phyloP scores from a whole-genome alignment of 345 rosid genomes.

The thale cress (Arabidopsis thaliana) region DNA sequence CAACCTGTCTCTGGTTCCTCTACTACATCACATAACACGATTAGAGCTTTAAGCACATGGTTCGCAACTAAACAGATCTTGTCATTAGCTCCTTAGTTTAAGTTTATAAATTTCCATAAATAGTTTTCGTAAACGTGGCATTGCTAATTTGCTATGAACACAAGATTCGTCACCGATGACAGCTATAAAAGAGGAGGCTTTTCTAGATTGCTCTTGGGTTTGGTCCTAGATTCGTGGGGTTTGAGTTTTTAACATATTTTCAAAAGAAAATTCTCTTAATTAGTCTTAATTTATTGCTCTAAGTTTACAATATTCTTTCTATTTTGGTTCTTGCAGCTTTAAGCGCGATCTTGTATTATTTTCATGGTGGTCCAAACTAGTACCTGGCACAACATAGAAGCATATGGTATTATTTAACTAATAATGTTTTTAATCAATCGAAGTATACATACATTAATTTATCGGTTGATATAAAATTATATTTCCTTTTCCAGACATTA shows the following conservation, averaged over 20 bases:
- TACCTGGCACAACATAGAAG: slow-evolving; percentile 47
- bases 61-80: slow-evolving; percentile 42
- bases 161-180: slow-evolving; percentile 46
- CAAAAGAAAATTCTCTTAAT: neutral
- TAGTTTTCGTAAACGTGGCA: slow-evolving; percentile 41
- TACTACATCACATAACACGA: slow-evolving; percentile 28
- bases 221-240: slow-evolving; percentile 57
- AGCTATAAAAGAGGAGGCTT: slow-evolving; percentile 32
- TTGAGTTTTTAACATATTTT: slow-evolving; percentile 19
- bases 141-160: slow-evolving; percentile 24
- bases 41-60: slow-evolving; percentile 64
- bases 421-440: slow-evolving; percentile 16
- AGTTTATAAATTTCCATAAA: slow-evolving; percentile 13
- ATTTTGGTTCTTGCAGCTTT: slow-evolving; percentile 36
- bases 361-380: slow-evolving; percentile 45
- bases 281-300: neutral
- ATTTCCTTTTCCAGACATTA: neutral
- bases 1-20: slow-evolving; percentile 47
- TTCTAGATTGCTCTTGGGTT: slow-evolving; percentile 47
- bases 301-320: slow-evolving; percentile 24
- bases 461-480: neutral
- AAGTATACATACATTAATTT: slow-evolving; percentile 2
- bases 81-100: slow-evolving; percentile 21
- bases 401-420: slow-evolving; percentile 13
- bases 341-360: slow-evolving; percentile 41